These are phyloP conservation scores for Jacaranda copaia DNA, from an alignment of 257 asterid species.

Conservation along the genomic window DNA sequence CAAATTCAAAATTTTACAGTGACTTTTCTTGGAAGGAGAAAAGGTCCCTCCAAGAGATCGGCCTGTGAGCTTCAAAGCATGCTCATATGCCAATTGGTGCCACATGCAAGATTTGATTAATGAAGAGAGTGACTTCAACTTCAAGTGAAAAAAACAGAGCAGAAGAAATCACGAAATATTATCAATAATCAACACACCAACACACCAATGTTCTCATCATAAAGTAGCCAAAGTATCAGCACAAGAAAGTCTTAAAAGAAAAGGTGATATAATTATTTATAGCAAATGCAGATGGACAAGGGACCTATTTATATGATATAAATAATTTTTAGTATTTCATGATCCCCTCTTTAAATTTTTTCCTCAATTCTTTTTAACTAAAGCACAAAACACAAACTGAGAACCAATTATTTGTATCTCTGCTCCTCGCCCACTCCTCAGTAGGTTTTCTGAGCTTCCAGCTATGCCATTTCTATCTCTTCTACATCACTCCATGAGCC, in stretches of 20 bases:
- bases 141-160: not conserved
- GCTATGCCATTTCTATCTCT: no score
- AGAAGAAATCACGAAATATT: no score
- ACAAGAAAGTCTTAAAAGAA: not conserved
- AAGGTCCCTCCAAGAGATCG: conserved; percentile 13
- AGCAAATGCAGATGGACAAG: no score
- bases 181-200: no score
- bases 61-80: not conserved
- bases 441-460: no score
- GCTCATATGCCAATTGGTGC: not conserved
- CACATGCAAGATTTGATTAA: not conserved
- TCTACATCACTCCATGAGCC: no score
- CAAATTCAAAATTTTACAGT: not conserved
- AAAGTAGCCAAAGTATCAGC: not conserved
- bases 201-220: no score
- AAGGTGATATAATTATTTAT: no score
- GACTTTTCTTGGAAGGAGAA: not conserved
- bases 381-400: not conserved
- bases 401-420: not conserved
- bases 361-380: not conserved
- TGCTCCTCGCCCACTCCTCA: no score
- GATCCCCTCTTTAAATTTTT: not conserved
- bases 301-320: no score
- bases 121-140: no score
- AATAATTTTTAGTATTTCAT: not conserved